Evolutionary conservation across 768 basidiomycete genomes (phyloP), one percentile per base, ranked within the genome.

Genomic region (Amyloporia xantha): DNA sequence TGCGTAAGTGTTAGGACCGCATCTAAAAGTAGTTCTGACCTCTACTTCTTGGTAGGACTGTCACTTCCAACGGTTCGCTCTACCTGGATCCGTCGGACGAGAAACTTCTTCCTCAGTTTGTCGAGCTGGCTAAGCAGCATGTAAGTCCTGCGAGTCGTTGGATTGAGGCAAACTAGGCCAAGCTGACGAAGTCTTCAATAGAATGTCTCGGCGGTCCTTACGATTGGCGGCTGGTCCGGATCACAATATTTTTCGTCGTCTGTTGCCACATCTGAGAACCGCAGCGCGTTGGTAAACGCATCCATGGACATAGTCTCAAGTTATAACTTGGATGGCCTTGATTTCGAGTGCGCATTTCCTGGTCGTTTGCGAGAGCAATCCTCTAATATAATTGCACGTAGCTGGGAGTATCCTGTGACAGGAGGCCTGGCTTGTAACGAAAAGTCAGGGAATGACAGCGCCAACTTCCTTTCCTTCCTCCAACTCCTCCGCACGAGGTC

Each of bases 391-490:
- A n/a, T n/a, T n/a, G n/a, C n/a, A n/a, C n/a, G n/a, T 45, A 91
- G 89, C 59, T 94, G 91, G 91, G 92, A 95, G 66, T 92, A 86
- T 61, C 91, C 92, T 1, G 77, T 73, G 47, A 55, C 65, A 4
- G 66, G 71, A 44, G 90, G 91, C 27, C 71, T 84, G 1, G 79
- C 78, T 1, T 87, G 87, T 56, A 96, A 95, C 62, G 63, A 62
- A 0, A 72, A 83, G 50, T 65, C 63, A 19, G 5, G 46, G 1
- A 52, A 72, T 46, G 94, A 98, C 62, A 78, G 82, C 0, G 68
- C 75, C 26, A 94, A 96, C 64, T 88, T 86, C 66, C 76, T 93
- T 28, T 53, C 67, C 3, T 90, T 94, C 71, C 72, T 97, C 10
- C 71, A 82, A 55, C 73, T 76, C 27, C 78, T 95, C 19, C 80